Percentiles rank a stretch among this genome's conserved stretches.
phyloP scores from a whole-genome alignment of 2,329 filamentous ascomycete genomes.

The Zymoseptoria passerinii region DNA sequence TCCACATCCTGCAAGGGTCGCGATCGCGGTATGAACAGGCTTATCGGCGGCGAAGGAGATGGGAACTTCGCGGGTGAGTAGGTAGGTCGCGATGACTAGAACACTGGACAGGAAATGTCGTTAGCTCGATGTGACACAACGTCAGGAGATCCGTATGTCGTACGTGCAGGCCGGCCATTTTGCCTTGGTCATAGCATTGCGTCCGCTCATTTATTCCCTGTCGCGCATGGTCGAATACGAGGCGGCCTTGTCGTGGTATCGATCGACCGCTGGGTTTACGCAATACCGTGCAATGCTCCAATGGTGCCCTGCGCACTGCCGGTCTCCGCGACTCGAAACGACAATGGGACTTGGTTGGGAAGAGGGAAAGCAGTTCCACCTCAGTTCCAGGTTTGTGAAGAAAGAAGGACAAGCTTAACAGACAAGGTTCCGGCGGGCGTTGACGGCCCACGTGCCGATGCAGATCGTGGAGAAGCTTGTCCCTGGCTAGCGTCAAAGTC shows the following conservation, averaged over 20 bases:
- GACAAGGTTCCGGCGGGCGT: background rate
- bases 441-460: background rate
- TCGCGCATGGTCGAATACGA: background rate
- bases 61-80: conserved; percentile 18
- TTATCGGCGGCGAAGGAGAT: conserved; percentile 34
- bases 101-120: conserved; percentile 14
- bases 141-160: background rate
- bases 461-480: background rate
- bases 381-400: background rate
- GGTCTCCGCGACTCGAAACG: background rate
- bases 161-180: conserved; percentile 14
- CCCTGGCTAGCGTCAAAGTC: background rate
- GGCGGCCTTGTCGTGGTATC: background rate
- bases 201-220: background rate
- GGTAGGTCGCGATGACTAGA: conserved; percentile 22
- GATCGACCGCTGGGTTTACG: background rate
- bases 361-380: background rate
- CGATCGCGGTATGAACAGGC: conserved; percentile 37
- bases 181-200: conserved; percentile 7
- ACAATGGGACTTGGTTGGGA: background rate
- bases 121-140: background rate
- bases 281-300: background rate
- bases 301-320: background rate
- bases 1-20: conserved; percentile 36
- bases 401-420: background rate